Evolutionary conservation across 768 basidiomycete species (phyloP).

Genomic region (Lactifluus volemus): DNA sequence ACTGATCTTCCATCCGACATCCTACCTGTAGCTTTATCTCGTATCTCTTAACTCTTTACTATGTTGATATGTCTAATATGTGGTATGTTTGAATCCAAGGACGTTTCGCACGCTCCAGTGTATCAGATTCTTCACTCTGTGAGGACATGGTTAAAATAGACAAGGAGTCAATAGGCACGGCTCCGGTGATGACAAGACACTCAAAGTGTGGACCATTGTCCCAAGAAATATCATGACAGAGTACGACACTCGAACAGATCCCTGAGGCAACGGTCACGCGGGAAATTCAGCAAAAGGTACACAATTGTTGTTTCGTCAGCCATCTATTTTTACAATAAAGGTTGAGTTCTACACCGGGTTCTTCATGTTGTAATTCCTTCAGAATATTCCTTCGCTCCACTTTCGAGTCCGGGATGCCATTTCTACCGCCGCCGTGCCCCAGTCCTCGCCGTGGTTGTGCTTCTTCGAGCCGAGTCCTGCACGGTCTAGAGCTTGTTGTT

Average conservation of each 20-base stretch:
- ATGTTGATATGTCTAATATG: neutral
- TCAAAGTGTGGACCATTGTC: neutral
- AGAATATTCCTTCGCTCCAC: conserved; percentile 67
- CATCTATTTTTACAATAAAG: neutral
- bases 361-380: neutral
- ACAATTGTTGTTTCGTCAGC: neutral
- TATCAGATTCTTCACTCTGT: neutral
- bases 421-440: conserved; percentile 95
- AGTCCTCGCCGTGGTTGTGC: conserved; percentile 97
- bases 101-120: neutral
- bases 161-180: no score
- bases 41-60: neutral
- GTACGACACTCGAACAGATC: neutral
- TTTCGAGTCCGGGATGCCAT: conserved; percentile 62
- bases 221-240: neutral
- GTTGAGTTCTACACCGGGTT: neutral
- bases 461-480: conserved; percentile 77
- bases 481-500: conserved; percentile 90
- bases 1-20: neutral
- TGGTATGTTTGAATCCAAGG: neutral
- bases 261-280: neutral
- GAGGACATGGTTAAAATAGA: neutral
- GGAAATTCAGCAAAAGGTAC: neutral
- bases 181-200: neutral
- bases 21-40: conserved; percentile 3